These are phyloP conservation scores for Eremochloa ophiuroides DNA, from an alignment of 176 grass and related monocot species.

Conservation along the genomic window DNA sequence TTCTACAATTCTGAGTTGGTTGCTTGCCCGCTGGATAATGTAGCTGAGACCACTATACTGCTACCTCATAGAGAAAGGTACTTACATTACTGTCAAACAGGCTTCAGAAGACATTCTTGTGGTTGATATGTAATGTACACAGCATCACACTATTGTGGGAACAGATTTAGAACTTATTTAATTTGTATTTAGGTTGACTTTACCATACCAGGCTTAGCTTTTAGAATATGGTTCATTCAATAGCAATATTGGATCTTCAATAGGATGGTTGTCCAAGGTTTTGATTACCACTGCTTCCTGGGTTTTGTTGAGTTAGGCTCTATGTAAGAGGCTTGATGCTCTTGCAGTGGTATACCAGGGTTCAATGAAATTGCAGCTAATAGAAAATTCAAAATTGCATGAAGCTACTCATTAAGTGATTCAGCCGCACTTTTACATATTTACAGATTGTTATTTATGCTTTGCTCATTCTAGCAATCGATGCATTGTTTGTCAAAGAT, in stretches of 20 bases:
- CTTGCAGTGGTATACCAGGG: not conserved
- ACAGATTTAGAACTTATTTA: not conserved
- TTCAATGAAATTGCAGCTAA: not conserved
- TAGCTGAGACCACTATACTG: slow-evolving; percentile 65
- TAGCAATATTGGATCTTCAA: not conserved
- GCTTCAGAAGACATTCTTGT: slow-evolving; percentile 9
- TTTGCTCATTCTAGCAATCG: not conserved
- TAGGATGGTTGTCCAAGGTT: not conserved
- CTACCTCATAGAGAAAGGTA: slow-evolving; percentile 97
- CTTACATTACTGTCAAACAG: not conserved
- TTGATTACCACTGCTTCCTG: slow-evolving; percentile 10
- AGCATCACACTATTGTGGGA: not conserved
- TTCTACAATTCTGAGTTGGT: slow-evolving; percentile 93
- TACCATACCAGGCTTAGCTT: not conserved
- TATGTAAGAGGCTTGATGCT: slow-evolving; percentile 12
- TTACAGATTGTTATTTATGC: not conserved
- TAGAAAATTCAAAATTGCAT: slow-evolving; percentile 4
- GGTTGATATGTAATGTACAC: not conserved
- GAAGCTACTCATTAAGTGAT: not conserved
- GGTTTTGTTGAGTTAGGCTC: not conserved
- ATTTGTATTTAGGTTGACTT: not conserved
- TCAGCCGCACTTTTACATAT: not conserved
- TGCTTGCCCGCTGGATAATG: slow-evolving; percentile 76
- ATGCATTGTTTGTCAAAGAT: not conserved
- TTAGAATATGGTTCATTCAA: not conserved